A percentile compares a stretch with the other conserved stretches of the same genome.
Conservation (phyloP, 202 grass and related monocot species). For the Musa balbisiana region DNA sequence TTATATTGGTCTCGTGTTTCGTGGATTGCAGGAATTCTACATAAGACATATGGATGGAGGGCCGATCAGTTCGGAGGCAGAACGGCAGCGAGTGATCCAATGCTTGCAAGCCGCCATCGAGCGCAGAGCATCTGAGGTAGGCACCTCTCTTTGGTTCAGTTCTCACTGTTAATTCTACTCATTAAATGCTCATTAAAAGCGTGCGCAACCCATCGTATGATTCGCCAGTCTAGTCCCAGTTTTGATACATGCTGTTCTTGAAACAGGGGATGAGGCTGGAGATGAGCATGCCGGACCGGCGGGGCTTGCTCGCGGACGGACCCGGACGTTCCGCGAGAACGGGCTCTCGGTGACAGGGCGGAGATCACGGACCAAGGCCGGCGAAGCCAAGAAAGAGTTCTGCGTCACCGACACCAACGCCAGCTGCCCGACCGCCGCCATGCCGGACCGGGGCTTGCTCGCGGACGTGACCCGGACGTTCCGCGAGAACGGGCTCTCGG, state of each 20-base stretch:
- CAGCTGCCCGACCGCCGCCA: conserved; percentile 66
- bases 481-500: conserved; percentile 86
- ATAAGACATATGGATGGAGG: conserved; percentile 68
- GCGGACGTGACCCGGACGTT: conserved; percentile 87
- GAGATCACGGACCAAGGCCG: conserved; percentile 61
- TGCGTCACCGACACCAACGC: conserved; percentile 64
- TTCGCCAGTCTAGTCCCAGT: not conserved
- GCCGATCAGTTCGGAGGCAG: conserved; percentile 74
- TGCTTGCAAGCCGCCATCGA: conserved; percentile 73
- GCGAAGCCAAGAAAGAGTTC: conserved; percentile 69
- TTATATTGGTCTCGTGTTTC: not conserved
- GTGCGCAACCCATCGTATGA: conserved; percentile 18
- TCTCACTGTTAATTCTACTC: too few relatives aligned
- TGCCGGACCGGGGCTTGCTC: conserved; percentile 63
- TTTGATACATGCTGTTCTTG: too few relatives aligned
- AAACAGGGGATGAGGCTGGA: conserved; percentile 66
- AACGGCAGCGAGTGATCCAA: conserved; percentile 86
- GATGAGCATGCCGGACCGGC: conserved; percentile 58
- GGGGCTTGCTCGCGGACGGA: conserved; percentile 75
- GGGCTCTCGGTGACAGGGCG: conserved; percentile 76
- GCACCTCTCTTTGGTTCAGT: conserved; percentile 20
- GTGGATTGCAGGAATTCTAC: conserved; percentile 72
- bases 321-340: conserved; percentile 87
- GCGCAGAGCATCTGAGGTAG: conserved; percentile 79
- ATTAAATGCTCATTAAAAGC: too few relatives aligned